phyloP scores from a whole-genome alignment of 257 asterid genomes.

The Solanum dulcamara region DNA sequence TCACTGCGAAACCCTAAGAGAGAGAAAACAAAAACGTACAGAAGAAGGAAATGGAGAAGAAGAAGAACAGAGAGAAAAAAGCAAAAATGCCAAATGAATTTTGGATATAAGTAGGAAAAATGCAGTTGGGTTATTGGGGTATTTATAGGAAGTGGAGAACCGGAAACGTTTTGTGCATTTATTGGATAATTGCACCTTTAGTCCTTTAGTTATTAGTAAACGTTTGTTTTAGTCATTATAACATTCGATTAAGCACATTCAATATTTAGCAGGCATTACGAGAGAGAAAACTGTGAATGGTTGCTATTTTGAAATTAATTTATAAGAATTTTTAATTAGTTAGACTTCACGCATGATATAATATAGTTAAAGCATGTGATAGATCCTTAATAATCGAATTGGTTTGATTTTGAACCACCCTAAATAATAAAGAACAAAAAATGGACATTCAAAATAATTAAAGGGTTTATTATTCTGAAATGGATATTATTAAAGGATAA shows the following conservation, averaged over 20 bases:
- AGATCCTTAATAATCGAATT: too few species aligned
- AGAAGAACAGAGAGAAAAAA: not conserved
- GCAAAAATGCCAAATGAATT: not conserved
- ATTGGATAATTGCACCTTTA: not conserved
- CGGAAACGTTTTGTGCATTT: slow-evolving; percentile 23
- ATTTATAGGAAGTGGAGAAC: slow-evolving; percentile 50
- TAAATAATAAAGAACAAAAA: not conserved
- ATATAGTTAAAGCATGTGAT: too few species aligned
- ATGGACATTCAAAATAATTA: not conserved
- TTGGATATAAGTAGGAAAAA: not conserved
- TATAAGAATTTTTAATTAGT: too few species aligned
- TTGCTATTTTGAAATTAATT: too few species aligned
- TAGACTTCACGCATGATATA: too few species aligned
- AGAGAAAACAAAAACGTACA: not conserved
- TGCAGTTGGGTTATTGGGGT: not conserved
- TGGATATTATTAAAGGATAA: not conserved
- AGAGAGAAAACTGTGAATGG: too few species aligned
- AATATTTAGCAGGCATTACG: too few species aligned
- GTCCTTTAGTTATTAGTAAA: not conserved
- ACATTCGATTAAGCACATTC: not conserved
- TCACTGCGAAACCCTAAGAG: not conserved
- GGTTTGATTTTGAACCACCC: not conserved
- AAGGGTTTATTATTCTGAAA: not conserved
- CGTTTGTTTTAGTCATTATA: not conserved
- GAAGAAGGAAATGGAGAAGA: slow-evolving; percentile 8